A percentile compares a stretch with the other conserved stretches of the same genome.
Conservation (phyloP, 176 grass and related monocot species). For the Cymbopogon citratus region DNA sequence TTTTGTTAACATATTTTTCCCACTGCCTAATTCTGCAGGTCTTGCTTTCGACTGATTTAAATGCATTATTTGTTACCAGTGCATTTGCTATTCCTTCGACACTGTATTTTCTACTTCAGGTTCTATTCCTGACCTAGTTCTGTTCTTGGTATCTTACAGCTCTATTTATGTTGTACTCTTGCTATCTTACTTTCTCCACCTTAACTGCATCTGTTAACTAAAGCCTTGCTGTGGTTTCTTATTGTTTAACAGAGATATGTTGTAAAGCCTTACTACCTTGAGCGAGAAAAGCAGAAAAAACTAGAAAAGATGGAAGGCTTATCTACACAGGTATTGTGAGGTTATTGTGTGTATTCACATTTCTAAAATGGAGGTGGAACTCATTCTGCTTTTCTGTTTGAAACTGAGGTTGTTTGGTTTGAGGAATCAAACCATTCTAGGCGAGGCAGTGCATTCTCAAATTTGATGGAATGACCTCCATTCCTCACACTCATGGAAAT, state of each 20-base stretch:
- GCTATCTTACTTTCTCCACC: conserved; percentile 12
- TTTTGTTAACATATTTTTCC: neutral
- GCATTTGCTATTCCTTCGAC: conserved; percentile 87
- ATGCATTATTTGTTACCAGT: conserved; percentile 65
- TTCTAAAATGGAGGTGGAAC: neutral
- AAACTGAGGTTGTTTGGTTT: neutral
- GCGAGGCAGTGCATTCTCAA: neutral
- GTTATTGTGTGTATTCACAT: conserved; percentile 23
- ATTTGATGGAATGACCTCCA: neutral
- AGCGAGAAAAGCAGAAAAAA: conserved; percentile 59
- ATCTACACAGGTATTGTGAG: conserved; percentile 58
- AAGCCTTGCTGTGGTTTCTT: conserved; percentile 22
- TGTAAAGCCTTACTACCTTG: conserved; percentile 76
- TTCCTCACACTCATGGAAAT: neutral
- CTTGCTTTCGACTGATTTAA: conserved; percentile 70
- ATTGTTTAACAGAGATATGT: conserved; percentile 67
- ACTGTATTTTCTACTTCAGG: conserved; percentile 94
- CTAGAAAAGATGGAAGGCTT: conserved; percentile 64
- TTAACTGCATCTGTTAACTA: conserved; percentile 24
- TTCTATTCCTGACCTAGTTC: conserved; percentile 31
- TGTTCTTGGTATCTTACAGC: conserved; percentile 22
- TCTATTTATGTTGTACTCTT: neutral
- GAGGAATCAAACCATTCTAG: too few species aligned
- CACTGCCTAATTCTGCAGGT: conserved; percentile 51
- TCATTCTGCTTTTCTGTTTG: conserved; percentile 16